Evolutionary conservation across 2,329 filamentous ascomycete genomes (phyloP).

Genomic region (Penicillium polonicum): DNA sequence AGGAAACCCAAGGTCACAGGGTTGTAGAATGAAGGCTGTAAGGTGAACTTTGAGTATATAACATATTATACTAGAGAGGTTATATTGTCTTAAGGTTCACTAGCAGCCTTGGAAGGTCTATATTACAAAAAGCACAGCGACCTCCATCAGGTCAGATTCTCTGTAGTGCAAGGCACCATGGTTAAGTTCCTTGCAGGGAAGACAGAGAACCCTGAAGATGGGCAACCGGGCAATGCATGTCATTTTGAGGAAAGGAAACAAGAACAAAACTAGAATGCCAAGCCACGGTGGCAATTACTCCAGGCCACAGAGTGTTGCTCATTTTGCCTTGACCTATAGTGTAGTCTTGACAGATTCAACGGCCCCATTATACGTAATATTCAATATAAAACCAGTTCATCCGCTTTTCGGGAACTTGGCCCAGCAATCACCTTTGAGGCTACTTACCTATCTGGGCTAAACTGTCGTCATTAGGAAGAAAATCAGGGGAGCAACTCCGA

Average conservation of each 20-base stretch:
- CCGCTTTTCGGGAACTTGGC: too few species aligned
- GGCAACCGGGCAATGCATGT: not conserved
- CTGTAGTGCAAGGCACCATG: not conserved
- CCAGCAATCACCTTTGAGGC: not conserved
- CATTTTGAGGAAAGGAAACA: not conserved
- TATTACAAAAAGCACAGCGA: not conserved
- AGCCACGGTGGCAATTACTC: not conserved
- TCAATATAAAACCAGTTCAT: not conserved
- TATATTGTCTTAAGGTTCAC: not conserved
- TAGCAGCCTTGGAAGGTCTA: slow-evolving; percentile 9
- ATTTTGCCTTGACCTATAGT: not conserved
- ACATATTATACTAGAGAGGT: too few species aligned
- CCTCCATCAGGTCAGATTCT: not conserved
- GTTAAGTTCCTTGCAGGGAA: not conserved
- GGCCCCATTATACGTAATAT: not conserved
- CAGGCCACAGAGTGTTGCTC: not conserved
- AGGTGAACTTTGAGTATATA: too few species aligned
- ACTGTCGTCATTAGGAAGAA: too few species aligned
- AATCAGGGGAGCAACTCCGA: not conserved
- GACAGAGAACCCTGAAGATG: not conserved
- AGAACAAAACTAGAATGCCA: not conserved
- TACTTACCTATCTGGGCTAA: not conserved
- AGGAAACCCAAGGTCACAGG: not conserved
- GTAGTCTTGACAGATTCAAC: too few species aligned
- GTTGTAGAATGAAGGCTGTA: not conserved